Evolutionary conservation across 108 stramenopile species (phyloP).

Genomic region (Bacterosira constricta): DNA sequence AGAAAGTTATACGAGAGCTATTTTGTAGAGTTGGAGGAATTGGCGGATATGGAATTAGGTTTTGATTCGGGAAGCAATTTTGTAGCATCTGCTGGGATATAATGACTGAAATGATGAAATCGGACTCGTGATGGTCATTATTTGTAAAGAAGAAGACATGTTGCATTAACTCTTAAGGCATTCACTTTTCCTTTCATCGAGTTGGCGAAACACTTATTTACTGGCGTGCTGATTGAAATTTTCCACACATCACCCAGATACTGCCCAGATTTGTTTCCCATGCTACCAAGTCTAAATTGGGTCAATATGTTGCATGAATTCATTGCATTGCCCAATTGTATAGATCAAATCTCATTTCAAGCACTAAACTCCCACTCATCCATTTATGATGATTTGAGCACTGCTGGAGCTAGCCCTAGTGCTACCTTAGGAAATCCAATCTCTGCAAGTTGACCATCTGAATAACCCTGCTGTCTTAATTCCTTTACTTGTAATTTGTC

Average conservation of each 20-base stretch:
- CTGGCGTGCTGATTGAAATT: slow-evolving; percentile 2
- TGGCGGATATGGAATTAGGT: slow-evolving; percentile 17
- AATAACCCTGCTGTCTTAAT: slow-evolving; percentile 78
- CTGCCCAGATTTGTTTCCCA: too few species aligned
- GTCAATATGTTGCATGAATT: too few species aligned
- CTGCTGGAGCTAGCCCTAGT: slow-evolving; percentile 42
- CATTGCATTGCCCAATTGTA: too few species aligned
- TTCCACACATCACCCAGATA: neutral
- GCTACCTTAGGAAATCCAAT: slow-evolving; percentile 77
- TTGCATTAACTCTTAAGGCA: too few species aligned
- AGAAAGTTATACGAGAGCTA: slow-evolving; percentile 14
- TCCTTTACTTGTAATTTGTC: slow-evolving; percentile 82
- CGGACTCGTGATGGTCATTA: too few species aligned
- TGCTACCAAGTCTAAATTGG: too few species aligned
- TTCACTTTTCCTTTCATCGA: too few species aligned
- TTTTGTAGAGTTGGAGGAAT: slow-evolving; percentile 4
- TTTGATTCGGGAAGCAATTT: neutral
- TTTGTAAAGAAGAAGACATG: too few species aligned
- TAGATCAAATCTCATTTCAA: neutral
- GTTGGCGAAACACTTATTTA: too few species aligned
- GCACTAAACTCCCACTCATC: neutral
- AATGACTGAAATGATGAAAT: too few species aligned
- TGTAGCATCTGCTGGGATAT: too few species aligned
- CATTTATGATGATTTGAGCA: slow-evolving; percentile 35
- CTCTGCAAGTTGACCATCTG: slow-evolving; percentile 86